A percentile compares a stretch with the other conserved stretches of the same genome.
phyloP scores from a whole-genome alignment of 306 rosid species.

The Acacia confusa region DNA sequence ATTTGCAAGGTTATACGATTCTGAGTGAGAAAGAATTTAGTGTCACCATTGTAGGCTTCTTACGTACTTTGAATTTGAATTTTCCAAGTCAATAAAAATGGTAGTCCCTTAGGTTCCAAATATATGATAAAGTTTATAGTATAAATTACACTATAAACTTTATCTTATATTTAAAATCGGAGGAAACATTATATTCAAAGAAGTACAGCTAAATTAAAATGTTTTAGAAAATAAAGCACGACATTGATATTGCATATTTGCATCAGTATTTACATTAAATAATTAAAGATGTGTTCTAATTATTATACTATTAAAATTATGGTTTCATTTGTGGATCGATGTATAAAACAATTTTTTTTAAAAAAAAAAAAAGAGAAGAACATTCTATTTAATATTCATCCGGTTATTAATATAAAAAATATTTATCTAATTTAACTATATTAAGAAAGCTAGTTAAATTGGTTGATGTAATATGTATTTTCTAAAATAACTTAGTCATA shows the following conservation, averaged over 20 bases:
- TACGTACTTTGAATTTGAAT: neutral
- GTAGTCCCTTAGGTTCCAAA: too few relatives aligned
- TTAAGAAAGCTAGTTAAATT: too few relatives aligned
- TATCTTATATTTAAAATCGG: too few relatives aligned
- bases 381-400: neutral
- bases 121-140: too few relatives aligned
- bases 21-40: neutral
- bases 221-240: neutral
- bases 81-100: neutral
- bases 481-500: fast-evolving
- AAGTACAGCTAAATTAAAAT: neutral
- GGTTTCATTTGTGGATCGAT: neutral
- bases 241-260: neutral
- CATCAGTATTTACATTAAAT: neutral
- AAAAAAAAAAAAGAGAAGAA: neutral
- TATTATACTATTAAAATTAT: neutral
- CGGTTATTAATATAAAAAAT: too few relatives aligned
- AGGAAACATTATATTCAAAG: neutral
- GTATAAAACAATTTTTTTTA: neutral
- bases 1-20: neutral
- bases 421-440: too few relatives aligned
- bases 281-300: neutral
- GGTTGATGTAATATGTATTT: too few relatives aligned
- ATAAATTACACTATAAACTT: too few relatives aligned
- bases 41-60: neutral